Evolutionary conservation across 768 basidiomycete species (phyloP).

Genomic region (Mycena epipterygia): DNA sequence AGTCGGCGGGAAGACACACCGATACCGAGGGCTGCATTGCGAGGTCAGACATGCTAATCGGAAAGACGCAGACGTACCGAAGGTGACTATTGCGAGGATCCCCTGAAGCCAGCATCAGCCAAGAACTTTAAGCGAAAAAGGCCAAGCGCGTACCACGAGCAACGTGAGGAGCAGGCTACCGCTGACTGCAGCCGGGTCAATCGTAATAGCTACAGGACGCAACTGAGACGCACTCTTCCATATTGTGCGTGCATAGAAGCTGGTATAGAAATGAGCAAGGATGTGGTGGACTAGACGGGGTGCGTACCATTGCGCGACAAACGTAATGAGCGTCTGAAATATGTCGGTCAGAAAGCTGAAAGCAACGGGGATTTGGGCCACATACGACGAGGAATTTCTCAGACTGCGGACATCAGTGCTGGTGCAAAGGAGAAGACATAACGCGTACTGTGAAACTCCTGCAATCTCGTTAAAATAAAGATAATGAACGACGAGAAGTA

Average conservation of each 20-base stretch:
- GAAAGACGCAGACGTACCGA: conserved; percentile 3
- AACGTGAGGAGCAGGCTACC: not conserved
- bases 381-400: conserved; percentile 31
- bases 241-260: conserved; percentile 28
- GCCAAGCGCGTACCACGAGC: conserved; percentile 10
- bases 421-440: too few relatives aligned
- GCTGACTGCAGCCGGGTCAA: conserved; percentile 8
- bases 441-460: conserved; percentile 29
- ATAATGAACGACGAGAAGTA: not conserved
- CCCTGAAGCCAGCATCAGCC: not conserved
- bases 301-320: conserved; percentile 25
- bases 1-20: conserved; percentile 14
- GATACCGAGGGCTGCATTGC: conserved; percentile 25
- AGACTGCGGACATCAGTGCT: not conserved
- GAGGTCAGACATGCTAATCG: not conserved
- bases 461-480: not conserved
- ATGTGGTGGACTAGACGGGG: too few relatives aligned
- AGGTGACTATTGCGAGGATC: conserved; percentile 22
- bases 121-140: too few relatives aligned
- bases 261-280: not conserved
- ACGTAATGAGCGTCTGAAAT: conserved; percentile 23
- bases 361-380: not conserved
- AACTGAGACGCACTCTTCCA: conserved; percentile 19
- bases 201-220: not conserved
- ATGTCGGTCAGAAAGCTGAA: not conserved